phyloP scores from a whole-genome alignment of 352 stramenopile genomes.

The Globisporangium okanoganense region DNA sequence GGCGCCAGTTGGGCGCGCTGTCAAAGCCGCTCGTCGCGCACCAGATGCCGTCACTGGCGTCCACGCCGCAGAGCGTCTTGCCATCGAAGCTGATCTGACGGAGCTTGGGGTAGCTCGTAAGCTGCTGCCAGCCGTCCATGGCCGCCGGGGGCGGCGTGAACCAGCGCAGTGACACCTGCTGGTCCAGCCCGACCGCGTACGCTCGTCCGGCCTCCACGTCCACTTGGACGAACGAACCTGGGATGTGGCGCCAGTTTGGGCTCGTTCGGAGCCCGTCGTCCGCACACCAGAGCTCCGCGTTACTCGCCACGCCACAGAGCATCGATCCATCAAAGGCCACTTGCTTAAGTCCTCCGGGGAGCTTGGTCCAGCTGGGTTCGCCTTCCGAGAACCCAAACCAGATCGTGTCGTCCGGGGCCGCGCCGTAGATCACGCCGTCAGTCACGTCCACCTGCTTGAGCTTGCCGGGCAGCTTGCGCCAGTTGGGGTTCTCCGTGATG shows the following conservation, averaged over 20 bases:
- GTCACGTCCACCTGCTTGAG: slow-evolving; percentile 22
- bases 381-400: slow-evolving; percentile 22
- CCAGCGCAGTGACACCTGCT: slow-evolving; percentile 13
- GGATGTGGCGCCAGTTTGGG: slow-evolving; percentile 14
- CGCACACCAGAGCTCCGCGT: slow-evolving; percentile 15
- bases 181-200: slow-evolving; percentile 8
- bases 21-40: slow-evolving; percentile 18
- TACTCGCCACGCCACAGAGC: slow-evolving; percentile 18
- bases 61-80: slow-evolving; percentile 14
- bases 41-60: slow-evolving; percentile 13
- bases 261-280: slow-evolving; percentile 9
- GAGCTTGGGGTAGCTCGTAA: slow-evolving; percentile 14
- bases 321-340: slow-evolving; percentile 23
- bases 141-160: slow-evolving; percentile 11
- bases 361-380: slow-evolving; percentile 12
- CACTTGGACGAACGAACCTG: slow-evolving; percentile 15
- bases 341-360: slow-evolving; percentile 13
- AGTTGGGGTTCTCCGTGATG: slow-evolving; percentile 23
- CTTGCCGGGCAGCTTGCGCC: slow-evolving; percentile 22
- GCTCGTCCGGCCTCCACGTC: slow-evolving; percentile 20
- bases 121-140: slow-evolving; percentile 11
- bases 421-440: slow-evolving; percentile 23
- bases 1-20: slow-evolving; percentile 17
- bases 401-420: slow-evolving; percentile 10
- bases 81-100: slow-evolving; percentile 22